Conservation (phyloP, 1,284 basidiomycete genomes). For the Rhodotorula sp. region DNA sequence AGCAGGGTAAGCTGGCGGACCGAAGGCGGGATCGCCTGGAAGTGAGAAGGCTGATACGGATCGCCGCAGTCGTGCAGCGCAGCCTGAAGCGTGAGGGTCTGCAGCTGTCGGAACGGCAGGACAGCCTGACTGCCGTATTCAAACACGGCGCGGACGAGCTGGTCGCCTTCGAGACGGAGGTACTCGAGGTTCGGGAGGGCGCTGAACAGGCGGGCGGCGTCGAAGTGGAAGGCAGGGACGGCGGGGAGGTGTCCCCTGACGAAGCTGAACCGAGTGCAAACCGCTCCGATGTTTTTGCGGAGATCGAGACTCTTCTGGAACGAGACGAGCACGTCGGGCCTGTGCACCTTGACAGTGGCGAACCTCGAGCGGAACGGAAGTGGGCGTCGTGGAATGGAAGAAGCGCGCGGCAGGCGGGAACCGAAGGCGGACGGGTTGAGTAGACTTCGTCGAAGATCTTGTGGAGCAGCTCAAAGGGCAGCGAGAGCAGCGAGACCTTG, state of each 20-base stretch:
- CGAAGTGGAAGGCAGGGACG: too few species aligned
- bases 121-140: background rate
- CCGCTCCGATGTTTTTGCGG: background rate
- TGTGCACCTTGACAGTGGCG: background rate
- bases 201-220: background rate
- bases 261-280: too few species aligned
- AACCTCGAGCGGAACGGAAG: background rate
- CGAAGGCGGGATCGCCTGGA: background rate
- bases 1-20: background rate
- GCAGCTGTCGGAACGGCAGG: background rate
- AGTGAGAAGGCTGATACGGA: background rate
- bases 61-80: background rate
- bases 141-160: background rate
- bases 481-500: too few species aligned
- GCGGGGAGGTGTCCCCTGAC: too few species aligned
- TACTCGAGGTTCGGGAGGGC: background rate
- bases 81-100: background rate
- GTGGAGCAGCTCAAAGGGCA: background rate
- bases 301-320: background rate
- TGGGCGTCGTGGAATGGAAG: background rate
- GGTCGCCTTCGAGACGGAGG: background rate
- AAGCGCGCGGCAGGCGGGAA: background rate
- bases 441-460: background rate
- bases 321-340: background rate
- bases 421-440: background rate